A percentile compares a stretch with the other conserved stretches of the same genome.
Evolutionary conservation across 257 asterid species (phyloP).

Genomic region (Nicotiana attenuata): DNA sequence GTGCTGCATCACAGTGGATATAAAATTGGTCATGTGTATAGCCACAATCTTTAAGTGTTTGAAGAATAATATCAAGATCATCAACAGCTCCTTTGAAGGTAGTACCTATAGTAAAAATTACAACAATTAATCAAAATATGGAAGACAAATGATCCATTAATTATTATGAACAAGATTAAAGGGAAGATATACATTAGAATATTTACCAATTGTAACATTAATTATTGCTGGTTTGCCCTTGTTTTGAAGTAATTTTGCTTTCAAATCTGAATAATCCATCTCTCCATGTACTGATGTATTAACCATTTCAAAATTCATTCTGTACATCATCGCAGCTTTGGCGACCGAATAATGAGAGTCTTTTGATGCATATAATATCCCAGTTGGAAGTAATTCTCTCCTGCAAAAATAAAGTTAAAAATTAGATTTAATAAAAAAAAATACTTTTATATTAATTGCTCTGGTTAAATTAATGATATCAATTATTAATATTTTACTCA

Average conservation of each 20-base stretch:
- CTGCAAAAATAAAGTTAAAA: neutral
- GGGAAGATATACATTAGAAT: neutral
- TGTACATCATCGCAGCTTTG: constrained; percentile 19
- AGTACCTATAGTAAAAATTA: constrained; percentile 23
- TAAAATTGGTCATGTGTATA: constrained; percentile 25
- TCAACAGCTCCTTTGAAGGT: constrained; percentile 40
- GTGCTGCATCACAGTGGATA: constrained; percentile 36
- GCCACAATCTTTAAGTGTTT: constrained; percentile 22
- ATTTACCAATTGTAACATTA: constrained; percentile 21
- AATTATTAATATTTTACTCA: neutral
- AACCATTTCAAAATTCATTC: constrained; percentile 12
- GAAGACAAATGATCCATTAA: neutral
- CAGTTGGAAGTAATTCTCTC: constrained; percentile 19
- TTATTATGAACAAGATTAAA: neutral
- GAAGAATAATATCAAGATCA: constrained; percentile 28
- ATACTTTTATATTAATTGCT: neutral
- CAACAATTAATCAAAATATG: neutral
- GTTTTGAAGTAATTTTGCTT: constrained; percentile 13
- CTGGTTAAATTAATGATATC: neutral
- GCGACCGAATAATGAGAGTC: constrained; percentile 13
- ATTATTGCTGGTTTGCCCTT: constrained; percentile 19
- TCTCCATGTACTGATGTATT: constrained; percentile 12
- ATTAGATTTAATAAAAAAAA: neutral
- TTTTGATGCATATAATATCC: constrained; percentile 17
- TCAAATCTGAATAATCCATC: constrained; percentile 15